Base-by-base conservation (phyloP, 140 eudicot genomes). In the Oenanthe javanica region DNA sequence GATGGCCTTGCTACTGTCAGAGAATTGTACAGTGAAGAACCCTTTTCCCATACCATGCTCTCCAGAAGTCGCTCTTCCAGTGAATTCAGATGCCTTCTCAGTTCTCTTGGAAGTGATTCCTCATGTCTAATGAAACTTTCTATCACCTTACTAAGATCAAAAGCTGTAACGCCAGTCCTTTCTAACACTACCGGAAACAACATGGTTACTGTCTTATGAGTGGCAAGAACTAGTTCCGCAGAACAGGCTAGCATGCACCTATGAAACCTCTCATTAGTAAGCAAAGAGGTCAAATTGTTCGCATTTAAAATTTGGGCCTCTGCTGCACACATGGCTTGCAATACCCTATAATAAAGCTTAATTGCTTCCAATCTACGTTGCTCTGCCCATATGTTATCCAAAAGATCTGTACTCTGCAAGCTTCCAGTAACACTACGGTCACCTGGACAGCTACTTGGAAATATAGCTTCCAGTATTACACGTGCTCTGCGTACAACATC, bases 41-140 rank as follows among this genome's bases (percentile, higher is more conserved):
- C 99, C 79, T 88, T 96, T 83, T 96, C 99, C 99, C 99, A 96
- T 6, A 96, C 98, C 98, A 93, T 89, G 85, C 97, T 88, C 88
- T 96, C 99, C 86, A 96, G 81, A 42, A 96, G 92, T 54, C 97
- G 87, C 83, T 96, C 99, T 86, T 96, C 99, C 50, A 96, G 72
- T 0, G 98, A 91, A 82, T 96, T 96, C 75, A 96, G 82, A 86
- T 96, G 99, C 75, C 99, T 86, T 66, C 96, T 88, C 46, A 96
- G 80, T 81, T 96, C 99, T 76, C 99, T 85, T 4, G 99, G 99
- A 55, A 96, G 91, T 73, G 90, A 87, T 74, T 91, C 98, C 81
- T 96, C 99, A 49, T 96, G 99, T 72, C 99, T 83, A 21, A 96
- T 89, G 57, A 96, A 96, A 80, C 98, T 93, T 77, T 96, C 99